Conservation (phyloP, 768 basidiomycete species). For the Crassisporium funariophilum region DNA sequence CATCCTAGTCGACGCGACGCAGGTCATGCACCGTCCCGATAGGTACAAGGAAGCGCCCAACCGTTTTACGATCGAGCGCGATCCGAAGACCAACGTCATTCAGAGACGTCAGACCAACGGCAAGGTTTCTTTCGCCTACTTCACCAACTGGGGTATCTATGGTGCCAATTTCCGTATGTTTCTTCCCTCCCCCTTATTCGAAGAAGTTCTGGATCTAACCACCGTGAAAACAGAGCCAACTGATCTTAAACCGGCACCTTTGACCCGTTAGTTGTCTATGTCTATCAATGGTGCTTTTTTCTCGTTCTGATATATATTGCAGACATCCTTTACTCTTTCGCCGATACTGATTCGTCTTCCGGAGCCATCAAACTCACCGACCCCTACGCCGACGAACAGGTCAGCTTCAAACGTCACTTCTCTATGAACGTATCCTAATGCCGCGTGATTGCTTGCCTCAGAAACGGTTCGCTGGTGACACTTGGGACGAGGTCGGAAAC, state of each 20-base stretch:
- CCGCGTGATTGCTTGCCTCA: constrained; percentile 21
- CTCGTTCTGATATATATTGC: not conserved
- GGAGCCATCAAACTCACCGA: constrained; percentile 72
- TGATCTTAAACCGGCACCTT: constrained; percentile 54
- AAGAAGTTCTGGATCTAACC: constrained; percentile 5
- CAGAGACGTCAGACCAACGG: constrained; percentile 38
- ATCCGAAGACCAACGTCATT: constrained; percentile 41
- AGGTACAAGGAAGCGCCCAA: constrained; percentile 44
- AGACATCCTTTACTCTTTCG: constrained; percentile 79
- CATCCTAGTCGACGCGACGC: constrained; percentile 40
- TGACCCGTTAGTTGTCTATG: constrained; percentile 62
- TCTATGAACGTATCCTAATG: not conserved
- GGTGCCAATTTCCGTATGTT: constrained; percentile 61
- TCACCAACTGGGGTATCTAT: constrained; percentile 69
- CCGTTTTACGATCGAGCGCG: constrained; percentile 31
- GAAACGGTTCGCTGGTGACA: constrained; percentile 75
- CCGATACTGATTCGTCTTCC: constrained; percentile 62
- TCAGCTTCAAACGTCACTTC: constrained; percentile 29
- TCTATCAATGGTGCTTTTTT: not conserved
- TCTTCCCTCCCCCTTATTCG: constrained; percentile 1
- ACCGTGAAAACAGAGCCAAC: constrained; percentile 52
- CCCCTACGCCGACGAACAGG: constrained; percentile 72
- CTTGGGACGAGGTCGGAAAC: constrained; percentile 73
- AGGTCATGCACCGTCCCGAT: constrained; percentile 55
- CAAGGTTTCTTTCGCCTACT: constrained; percentile 52